These are phyloP conservation scores for Blastomyces silverae DNA, from an alignment of 2,329 filamentous ascomycete species.

Conservation along the genomic window DNA sequence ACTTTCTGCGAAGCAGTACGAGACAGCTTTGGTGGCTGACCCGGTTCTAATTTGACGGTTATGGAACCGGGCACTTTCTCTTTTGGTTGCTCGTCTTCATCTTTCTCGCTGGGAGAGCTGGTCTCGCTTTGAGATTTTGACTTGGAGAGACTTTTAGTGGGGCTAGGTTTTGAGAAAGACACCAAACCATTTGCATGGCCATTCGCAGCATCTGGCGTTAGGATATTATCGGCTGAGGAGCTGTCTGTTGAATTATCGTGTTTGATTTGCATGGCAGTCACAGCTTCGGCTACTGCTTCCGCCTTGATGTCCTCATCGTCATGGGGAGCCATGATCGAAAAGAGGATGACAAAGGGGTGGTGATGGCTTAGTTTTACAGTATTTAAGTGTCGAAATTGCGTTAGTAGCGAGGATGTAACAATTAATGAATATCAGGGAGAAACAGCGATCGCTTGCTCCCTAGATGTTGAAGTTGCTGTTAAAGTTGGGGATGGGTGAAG, in stretches of 20 bases:
- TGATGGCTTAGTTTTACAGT: background rate
- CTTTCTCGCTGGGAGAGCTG: conserved; percentile 25
- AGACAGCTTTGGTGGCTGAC: conserved; percentile 62
- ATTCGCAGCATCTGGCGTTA: conserved; percentile 18
- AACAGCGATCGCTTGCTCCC: background rate
- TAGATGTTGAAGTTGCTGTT: conserved; percentile 6
- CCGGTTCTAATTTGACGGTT: conserved; percentile 56
- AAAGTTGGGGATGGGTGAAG: conserved; percentile 6
- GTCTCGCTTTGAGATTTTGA: conserved; percentile 24
- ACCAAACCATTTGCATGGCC: conserved; percentile 19
- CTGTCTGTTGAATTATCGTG: conserved; percentile 26
- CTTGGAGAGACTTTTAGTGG: conserved; percentile 22
- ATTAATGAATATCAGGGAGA: background rate
- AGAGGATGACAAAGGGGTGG: background rate
- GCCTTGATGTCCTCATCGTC: conserved; percentile 36
- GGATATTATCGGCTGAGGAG: conserved; percentile 25
- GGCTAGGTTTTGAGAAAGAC: conserved; percentile 18
- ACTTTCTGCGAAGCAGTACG: conserved; percentile 69
- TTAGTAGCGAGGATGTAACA: background rate
- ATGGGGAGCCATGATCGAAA: conserved; percentile 36
- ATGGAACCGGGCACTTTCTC: conserved; percentile 56
- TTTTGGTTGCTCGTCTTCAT: conserved; percentile 42
- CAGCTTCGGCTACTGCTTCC: conserved; percentile 32
- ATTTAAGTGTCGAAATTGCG: conserved; percentile 2
- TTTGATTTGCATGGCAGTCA: conserved; percentile 35